Evolutionary conservation across 768 basidiomycete genomes (phyloP).

Genomic region (Psilocybe subaeruginosa): DNA sequence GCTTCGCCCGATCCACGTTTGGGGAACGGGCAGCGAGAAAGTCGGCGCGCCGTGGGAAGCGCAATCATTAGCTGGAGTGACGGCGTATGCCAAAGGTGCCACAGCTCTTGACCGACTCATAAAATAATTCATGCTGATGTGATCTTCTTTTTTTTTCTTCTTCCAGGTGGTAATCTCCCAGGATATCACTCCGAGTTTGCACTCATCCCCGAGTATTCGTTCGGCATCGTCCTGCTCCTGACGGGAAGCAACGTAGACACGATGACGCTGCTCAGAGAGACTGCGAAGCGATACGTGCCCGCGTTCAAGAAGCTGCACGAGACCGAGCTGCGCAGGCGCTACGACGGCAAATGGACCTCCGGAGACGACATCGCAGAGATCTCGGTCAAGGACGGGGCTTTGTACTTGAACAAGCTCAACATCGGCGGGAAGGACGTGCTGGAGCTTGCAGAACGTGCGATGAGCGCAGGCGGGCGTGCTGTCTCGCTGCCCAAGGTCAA

Average conservation of each 20-base stretch:
- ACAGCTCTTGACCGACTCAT: too few species aligned
- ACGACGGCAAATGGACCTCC: constrained; percentile 38
- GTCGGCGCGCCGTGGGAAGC: constrained; percentile 51
- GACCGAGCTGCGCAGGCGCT: constrained; percentile 25
- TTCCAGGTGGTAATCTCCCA: constrained; percentile 39
- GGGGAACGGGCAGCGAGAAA: constrained; percentile 37
- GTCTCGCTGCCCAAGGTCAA: background rate
- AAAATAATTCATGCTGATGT: too few species aligned
- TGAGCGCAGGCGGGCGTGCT: background rate
- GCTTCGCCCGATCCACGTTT: constrained; percentile 41
- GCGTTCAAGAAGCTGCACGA: constrained; percentile 35
- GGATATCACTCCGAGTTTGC: constrained; percentile 44
- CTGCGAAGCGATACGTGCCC: constrained; percentile 34
- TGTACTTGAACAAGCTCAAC: constrained; percentile 32
- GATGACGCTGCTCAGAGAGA: constrained; percentile 31
- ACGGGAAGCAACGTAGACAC: constrained; percentile 39
- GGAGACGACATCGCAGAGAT: constrained; percentile 31
- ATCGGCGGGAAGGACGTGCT: constrained; percentile 39
- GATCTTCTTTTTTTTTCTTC: background rate
- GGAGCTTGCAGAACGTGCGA: constrained; percentile 13
- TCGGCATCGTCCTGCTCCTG: constrained; percentile 43
- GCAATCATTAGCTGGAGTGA: constrained; percentile 29
- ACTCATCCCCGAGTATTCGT: constrained; percentile 40
- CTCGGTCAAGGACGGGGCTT: constrained; percentile 31
- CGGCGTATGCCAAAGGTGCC: constrained; percentile 36